Percentiles rank a stretch among this genome's conserved stretches.
These are phyloP conservation scores for Cytospora piceicola DNA, from an alignment of 2,329 filamentous ascomycete species.

Conservation along the genomic window DNA sequence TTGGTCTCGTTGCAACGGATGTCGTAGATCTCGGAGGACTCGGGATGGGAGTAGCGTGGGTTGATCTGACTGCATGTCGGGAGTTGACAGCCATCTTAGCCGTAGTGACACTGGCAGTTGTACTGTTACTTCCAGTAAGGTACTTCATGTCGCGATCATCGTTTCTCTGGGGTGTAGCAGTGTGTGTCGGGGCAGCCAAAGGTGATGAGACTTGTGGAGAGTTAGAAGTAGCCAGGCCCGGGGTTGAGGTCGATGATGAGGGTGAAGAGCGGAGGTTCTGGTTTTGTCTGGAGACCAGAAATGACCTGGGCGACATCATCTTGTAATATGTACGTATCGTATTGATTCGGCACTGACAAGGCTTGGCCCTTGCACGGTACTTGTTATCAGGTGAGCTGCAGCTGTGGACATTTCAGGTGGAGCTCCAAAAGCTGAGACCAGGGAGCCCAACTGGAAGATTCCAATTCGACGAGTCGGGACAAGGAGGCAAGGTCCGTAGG, in stretches of 20 bases:
- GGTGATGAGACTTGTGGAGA: slow-evolving; percentile 29
- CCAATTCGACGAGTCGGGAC: slow-evolving; percentile 19
- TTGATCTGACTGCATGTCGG: slow-evolving; percentile 35
- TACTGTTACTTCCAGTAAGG: slow-evolving; percentile 28
- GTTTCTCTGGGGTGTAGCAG: slow-evolving; percentile 36
- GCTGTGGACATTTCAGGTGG: slow-evolving; percentile 29
- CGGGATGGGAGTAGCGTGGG: slow-evolving; percentile 31
- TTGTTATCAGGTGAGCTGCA: slow-evolving; percentile 16
- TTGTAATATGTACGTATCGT: slow-evolving; percentile 30
- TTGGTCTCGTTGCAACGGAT: slow-evolving; percentile 40
- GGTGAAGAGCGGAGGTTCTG: slow-evolving; percentile 33
- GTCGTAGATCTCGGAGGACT: slow-evolving; percentile 38
- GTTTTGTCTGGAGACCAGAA: slow-evolving; percentile 43
- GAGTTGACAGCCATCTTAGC: slow-evolving; percentile 36
- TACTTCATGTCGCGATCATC: slow-evolving; percentile 36
- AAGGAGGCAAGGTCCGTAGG: slow-evolving; percentile 3
- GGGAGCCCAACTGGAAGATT: slow-evolving; percentile 26
- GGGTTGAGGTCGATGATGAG: slow-evolving; percentile 17
- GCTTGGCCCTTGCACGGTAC: slow-evolving; percentile 28
- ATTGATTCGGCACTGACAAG: slow-evolving; percentile 26
- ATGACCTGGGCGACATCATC: slow-evolving; percentile 47
- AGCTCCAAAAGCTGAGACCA: slow-evolving; percentile 12
- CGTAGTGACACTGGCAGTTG: slow-evolving; percentile 33
- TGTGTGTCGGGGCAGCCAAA: slow-evolving; percentile 20
- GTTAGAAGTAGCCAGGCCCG: slow-evolving; percentile 26